A percentile compares a stretch with the other conserved stretches of the same genome.
phyloP scores from a whole-genome alignment of 164 flowering plant genomes.

The Sedum album region DNA sequence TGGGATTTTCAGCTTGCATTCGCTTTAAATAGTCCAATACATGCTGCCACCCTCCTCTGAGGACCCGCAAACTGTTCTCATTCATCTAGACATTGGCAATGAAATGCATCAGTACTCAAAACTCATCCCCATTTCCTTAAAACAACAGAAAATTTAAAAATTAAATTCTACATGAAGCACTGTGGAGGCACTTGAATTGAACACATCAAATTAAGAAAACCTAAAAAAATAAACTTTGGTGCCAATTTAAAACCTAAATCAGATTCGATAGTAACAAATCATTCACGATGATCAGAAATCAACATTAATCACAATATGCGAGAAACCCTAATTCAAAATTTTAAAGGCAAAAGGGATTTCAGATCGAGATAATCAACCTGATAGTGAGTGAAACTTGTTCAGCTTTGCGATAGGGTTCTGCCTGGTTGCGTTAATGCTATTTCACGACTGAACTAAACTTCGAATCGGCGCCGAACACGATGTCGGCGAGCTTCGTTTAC shows the following conservation, averaged over 20 bases:
- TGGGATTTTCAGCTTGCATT: constrained; percentile 34
- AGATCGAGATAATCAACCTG: background rate
- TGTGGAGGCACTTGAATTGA: no score
- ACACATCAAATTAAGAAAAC: no score
- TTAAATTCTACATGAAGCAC: no score
- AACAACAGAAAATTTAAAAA: background rate
- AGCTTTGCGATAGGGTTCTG: background rate
- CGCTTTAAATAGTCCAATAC: constrained; percentile 35
- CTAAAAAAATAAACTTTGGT: background rate
- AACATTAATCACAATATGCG: no score
- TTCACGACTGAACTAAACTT: background rate
- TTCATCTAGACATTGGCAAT: constrained; percentile 18
- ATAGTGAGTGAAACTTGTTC: background rate
- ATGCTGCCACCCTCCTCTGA: constrained; percentile 31
- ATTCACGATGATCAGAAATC: background rate
- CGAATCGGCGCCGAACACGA: background rate
- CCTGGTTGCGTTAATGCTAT: background rate
- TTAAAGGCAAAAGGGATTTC: background rate
- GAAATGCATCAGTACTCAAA: background rate
- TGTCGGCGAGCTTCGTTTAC: background rate
- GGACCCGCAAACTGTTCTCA: constrained; percentile 26
- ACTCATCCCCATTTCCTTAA: background rate
- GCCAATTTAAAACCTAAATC: background rate
- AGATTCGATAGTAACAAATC: background rate
- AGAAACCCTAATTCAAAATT: background rate